A percentile compares a stretch with the other conserved stretches of the same genome.
These are phyloP conservation scores for Hippophae rhamnoides DNA, from an alignment of 306 rosid species.

Conservation along the genomic window DNA sequence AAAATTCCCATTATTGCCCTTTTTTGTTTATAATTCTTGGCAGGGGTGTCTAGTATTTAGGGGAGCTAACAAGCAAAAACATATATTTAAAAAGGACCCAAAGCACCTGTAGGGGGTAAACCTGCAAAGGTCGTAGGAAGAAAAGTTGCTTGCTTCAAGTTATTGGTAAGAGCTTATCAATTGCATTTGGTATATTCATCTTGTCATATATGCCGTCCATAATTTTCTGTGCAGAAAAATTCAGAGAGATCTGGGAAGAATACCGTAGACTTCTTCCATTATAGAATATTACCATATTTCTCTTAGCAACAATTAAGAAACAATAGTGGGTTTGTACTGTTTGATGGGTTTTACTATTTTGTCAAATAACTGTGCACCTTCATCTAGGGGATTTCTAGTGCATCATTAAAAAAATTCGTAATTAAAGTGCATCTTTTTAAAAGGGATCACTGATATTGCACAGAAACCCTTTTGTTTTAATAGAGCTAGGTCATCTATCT, in stretches of 20 bases:
- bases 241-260: slow-evolving; percentile 70
- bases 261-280: slow-evolving; percentile 66
- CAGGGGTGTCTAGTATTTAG: slow-evolving; percentile 77
- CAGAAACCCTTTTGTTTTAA: too few relatives aligned
- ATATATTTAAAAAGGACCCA: slow-evolving; percentile 73
- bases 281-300: slow-evolving; percentile 81
- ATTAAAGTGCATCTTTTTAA: too few relatives aligned
- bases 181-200: slow-evolving; percentile 1
- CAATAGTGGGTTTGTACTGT: too few relatives aligned
- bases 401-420: too few relatives aligned
- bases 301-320: slow-evolving; percentile 14
- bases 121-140: slow-evolving; percentile 84
- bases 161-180: slow-evolving; percentile 60
- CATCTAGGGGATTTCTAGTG: too few relatives aligned
- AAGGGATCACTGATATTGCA: too few relatives aligned
- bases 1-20: not conserved
- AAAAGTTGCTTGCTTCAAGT: slow-evolving; percentile 87
- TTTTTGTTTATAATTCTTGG: slow-evolving; percentile 2
- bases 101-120: slow-evolving; percentile 79
- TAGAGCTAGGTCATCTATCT: too few relatives aligned
- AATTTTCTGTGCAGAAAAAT: slow-evolving; percentile 71
- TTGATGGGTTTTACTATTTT: too few relatives aligned
- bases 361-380: too few relatives aligned
- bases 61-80: slow-evolving; percentile 98
- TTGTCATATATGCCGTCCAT: not conserved